Conservation (phyloP, 305 asterid genomes). For the Plantago lanceolata region DNA sequence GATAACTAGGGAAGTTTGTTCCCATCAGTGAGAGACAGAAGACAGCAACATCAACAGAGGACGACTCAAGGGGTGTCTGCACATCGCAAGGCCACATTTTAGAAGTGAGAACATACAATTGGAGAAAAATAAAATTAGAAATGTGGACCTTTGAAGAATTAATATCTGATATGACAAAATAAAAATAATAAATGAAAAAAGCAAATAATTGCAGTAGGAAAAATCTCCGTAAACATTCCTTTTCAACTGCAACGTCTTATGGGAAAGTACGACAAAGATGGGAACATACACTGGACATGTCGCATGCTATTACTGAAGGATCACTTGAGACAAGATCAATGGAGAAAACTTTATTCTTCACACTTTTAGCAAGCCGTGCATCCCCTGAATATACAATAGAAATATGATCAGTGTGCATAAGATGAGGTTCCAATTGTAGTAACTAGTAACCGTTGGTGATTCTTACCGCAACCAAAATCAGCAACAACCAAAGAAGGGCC, state of each 20-base stretch:
- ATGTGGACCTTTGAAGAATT: background rate
- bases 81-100: conserved; percentile 20
- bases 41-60: conserved; percentile 71
- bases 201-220: background rate
- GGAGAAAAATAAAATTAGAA: background rate
- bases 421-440: conserved; percentile 8
- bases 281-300: conserved; percentile 74
- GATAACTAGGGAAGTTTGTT: conserved; percentile 69
- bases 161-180: background rate
- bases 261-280: conserved; percentile 5
- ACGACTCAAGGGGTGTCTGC: conserved; percentile 85
- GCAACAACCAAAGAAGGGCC: conserved; percentile 67
- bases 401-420: conserved; percentile 5
- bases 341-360: conserved; percentile 80
- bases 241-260: background rate
- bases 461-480: conserved; percentile 93
- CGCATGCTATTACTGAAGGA: conserved; percentile 83
- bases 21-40: conserved; percentile 97
- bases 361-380: conserved; percentile 72
- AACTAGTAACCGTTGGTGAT: conserved; percentile 19
- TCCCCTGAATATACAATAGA: conserved; percentile 52
- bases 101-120: background rate
- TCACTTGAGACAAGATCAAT: conserved; percentile 76
- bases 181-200: no score
- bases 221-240: background rate